Base-by-base conservation (phyloP, 768 basidiomycete genomes). In the Tremella fuciformis region DNA sequence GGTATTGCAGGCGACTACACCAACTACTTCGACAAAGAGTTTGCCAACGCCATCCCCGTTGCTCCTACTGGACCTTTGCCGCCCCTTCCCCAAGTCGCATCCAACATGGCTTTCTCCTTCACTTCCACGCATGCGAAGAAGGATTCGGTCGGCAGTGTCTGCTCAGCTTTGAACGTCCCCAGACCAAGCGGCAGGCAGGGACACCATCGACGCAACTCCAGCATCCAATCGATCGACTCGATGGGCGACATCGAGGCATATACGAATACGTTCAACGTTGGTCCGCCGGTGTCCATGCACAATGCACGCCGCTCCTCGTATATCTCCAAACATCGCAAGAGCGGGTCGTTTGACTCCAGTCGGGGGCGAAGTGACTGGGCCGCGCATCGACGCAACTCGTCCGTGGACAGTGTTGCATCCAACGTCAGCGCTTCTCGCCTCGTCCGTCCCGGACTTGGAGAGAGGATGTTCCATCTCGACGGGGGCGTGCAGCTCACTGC, bases 381-480 rank as follows among this genome's bases (percentile, higher is more conserved):
- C 13, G 62, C 64, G 21, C 75, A 63, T 41, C 60, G 68, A n/a
- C 58, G 66, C 24, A 58, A 55, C 25, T 67, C 67, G 16, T 73
- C 67, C 16, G 19, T 47, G 19, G 68, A 69, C 22, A 70, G 67
- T 41, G 59, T 55, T 13, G 46, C 38, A 1, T 73, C 69, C 1
- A 55, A 39, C n/a, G 47, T 62, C 9, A 63, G 67, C 3, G 51
- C 62, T 4, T 55, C 58, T 41, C 50, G 64, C 3, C 42, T 76
- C 29, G 68, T 46, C 40, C 57, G 75, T 19, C 75, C 75, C 19
- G 73, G 70, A 37, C 58, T 73, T 1, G 70, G 73, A 0, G 75
- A 76, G 16, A 44, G 71, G 51, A 76, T 76, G 73, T 76, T 74
- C 62, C 60, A 69, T 40, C 66, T 71, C 4, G 69, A 74, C 41